phyloP scores from a whole-genome alignment of 371 early-diverging fungal species.

The Thermomucor indicae-seudaticae region DNA sequence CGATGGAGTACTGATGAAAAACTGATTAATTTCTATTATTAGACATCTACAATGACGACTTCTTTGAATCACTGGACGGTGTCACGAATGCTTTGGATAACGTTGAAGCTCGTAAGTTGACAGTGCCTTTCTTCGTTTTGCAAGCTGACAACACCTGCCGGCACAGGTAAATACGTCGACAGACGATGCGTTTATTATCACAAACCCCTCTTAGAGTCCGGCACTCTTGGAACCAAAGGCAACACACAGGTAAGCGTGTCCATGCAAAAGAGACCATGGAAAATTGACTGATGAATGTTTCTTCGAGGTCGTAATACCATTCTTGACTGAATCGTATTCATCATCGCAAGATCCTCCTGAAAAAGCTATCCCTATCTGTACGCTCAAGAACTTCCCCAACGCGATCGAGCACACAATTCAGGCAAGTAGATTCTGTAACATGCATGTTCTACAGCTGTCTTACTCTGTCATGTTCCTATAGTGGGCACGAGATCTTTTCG shows the following conservation, averaged over 20 bases:
- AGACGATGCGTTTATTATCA: conserved; percentile 94
- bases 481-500: conserved; percentile 98
- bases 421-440: conserved; percentile 9
- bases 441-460: not conserved
- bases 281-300: not conserved
- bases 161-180: conserved; percentile 84
- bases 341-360: conserved; percentile 99
- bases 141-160: not conserved
- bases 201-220: conserved; percentile 97
- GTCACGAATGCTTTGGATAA: conserved; percentile 99
- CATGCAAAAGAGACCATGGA: not conserved
- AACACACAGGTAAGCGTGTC: conserved; percentile 89
- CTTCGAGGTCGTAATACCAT: conserved; percentile 81
- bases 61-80: conserved; percentile 87
- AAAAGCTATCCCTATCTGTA: conserved; percentile 99
- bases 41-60: conserved; percentile 91
- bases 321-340: conserved; percentile 98
- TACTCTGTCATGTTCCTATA: conserved; percentile 4
- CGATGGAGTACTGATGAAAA: not conserved
- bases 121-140: not conserved
- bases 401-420: conserved; percentile 99
- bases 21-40: not conserved
- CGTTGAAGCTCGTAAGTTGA: conserved; percentile 90
- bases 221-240: conserved; percentile 99
- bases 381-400: conserved; percentile 99